A percentile compares a stretch with the other conserved stretches of the same genome.
These are phyloP conservation scores for Nannizziopsis barbatae DNA, from an alignment of 2,329 filamentous ascomycete species.

Conservation along the genomic window DNA sequence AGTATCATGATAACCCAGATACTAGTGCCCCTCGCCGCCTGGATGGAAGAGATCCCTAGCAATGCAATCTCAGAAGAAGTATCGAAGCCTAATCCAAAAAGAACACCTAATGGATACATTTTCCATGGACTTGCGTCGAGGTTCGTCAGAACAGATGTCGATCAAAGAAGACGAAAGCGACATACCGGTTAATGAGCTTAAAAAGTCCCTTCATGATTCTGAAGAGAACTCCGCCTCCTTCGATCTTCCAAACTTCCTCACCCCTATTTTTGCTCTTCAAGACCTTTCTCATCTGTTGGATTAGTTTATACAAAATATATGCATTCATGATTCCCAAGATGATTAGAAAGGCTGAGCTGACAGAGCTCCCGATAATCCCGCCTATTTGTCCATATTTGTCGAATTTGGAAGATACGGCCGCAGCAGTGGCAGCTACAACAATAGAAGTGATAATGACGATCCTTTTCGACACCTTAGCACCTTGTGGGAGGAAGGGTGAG, in stretches of 20 bases:
- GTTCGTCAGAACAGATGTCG: not conserved
- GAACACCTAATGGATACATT: constrained; percentile 80
- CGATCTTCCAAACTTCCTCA: constrained; percentile 52
- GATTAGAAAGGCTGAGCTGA: constrained; percentile 73
- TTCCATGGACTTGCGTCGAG: constrained; percentile 54
- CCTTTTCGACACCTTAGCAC: constrained; percentile 20
- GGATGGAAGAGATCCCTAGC: constrained; percentile 77
- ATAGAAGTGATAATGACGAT: constrained; percentile 85
- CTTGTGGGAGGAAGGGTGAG: not conserved
- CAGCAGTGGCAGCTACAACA: constrained; percentile 81
- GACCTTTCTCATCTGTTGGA: constrained; percentile 55
- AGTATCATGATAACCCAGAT: constrained; percentile 94
- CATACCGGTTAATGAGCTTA: constrained; percentile 50
- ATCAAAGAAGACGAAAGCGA: not conserved
- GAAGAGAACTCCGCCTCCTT: constrained; percentile 66
- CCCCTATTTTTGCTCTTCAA: constrained; percentile 41
- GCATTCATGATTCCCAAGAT: constrained; percentile 72
- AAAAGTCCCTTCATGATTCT: constrained; percentile 64
- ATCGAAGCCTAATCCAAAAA: constrained; percentile 90
- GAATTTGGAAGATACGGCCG: constrained; percentile 69
- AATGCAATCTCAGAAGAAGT: constrained; percentile 90
- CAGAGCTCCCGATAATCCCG: constrained; percentile 77
- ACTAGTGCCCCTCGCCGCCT: constrained; percentile 72
- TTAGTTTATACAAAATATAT: constrained; percentile 70
- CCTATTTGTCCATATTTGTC: constrained; percentile 69